Base-by-base conservation (phyloP, 345 rosid species). In the Syzygium aromaticum region DNA sequence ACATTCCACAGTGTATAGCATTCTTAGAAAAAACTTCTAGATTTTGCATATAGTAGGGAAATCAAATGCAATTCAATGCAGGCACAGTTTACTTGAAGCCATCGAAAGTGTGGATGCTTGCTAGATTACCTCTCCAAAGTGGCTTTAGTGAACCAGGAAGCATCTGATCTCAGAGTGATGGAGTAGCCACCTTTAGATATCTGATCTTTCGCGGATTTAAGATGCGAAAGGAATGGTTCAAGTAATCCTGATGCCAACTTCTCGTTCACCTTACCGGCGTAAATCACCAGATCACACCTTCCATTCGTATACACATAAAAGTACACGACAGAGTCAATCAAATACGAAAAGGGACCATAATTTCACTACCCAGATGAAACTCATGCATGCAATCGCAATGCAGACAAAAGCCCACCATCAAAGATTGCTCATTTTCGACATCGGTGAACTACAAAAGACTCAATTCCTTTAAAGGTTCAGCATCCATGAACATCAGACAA, bases 221-320 rank as follows among this genome's bases (percentile, higher is more conserved):
- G 94, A 93, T 98, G 99, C 19, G 89, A 95, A 88, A 98, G 89
- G 90, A 98, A 98, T 3, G 99, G 99, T 54, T 95, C 93, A n/a
- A 98, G 89, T 4, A 96, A 88, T 73, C 99, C 99, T 6, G 99
- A 92, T 33, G 97, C 98, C 89, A 98, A 90, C 87, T 96, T 96
- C 95, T 98, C 99, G n/a, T 86, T 95, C 52, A 87, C 92, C 11
- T 92, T 94, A 57, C 97, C 95, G 43, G 95, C 90, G 89, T 92
- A 95, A 51, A 98, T 94, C 91, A 96, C 95, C 88, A 98, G 93
- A 90, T 98, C 99, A 90, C 99, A 98, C 88, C 99, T 98, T 91
- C 91, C 88, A 59, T 52, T 53, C 27, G 33, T 56, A 77, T 46
- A 86, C 28, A 61, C 80, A 28, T 27, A 57, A 57, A 73, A 77